Evolutionary conservation across 306 rosid species (phyloP).

Genomic region (Dalbergia cochinchinensis): DNA sequence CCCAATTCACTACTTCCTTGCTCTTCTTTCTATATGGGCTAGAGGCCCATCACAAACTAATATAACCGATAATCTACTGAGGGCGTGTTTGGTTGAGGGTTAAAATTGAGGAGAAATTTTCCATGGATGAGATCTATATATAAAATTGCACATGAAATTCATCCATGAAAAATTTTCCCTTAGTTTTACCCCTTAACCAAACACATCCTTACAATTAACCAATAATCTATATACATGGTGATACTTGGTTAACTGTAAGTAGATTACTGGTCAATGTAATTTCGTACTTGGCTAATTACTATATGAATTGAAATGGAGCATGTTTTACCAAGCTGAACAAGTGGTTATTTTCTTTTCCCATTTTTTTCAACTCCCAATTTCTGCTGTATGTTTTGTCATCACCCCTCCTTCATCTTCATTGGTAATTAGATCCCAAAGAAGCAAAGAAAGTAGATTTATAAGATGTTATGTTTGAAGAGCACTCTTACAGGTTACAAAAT

Average conservation of each 20-base stretch:
- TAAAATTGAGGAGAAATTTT: too few species aligned
- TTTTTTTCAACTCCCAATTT: background rate
- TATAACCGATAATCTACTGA: background rate
- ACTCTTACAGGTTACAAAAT: constrained; percentile 8
- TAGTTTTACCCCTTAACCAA: too few species aligned
- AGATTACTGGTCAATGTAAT: constrained; percentile 9
- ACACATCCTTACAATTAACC: background rate
- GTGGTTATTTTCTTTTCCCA: constrained; percentile 14
- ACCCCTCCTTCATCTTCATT: constrained; percentile 13
- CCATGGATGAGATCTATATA: too few species aligned
- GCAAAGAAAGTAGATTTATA: background rate
- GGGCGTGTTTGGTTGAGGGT: too few species aligned
- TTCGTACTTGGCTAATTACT: constrained; percentile 6
- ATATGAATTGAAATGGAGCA: constrained; percentile 21
- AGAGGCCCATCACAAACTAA: background rate
- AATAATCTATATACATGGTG: background rate
- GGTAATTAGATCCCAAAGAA: constrained; percentile 2
- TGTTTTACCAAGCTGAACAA: constrained; percentile 22
- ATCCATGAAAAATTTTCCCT: too few species aligned
- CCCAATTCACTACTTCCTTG: background rate
- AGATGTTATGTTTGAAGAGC: constrained; percentile 27
- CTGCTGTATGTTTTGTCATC: constrained; percentile 18
- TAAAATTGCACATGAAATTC: too few species aligned
- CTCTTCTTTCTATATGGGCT: background rate
- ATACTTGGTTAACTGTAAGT: constrained; percentile 19